These are phyloP conservation scores for Coemansia sp. DNA, from an alignment of 192 early-diverging fungal genomes.

Conservation along the genomic window DNA sequence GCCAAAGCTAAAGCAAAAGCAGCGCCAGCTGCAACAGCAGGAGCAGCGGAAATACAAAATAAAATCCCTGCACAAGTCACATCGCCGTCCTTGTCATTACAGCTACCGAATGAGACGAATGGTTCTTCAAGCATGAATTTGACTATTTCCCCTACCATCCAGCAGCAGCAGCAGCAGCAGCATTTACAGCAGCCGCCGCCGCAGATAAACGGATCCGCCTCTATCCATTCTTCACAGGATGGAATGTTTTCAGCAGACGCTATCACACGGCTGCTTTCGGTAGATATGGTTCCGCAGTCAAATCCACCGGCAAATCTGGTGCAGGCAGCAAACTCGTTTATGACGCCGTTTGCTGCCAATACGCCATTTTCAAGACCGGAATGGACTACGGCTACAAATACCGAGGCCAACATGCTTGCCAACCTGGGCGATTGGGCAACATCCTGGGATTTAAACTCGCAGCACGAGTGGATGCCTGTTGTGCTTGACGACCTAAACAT, in stretches of 20 bases:
- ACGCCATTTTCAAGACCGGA: constrained; percentile 16
- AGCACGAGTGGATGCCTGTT: constrained; percentile 34
- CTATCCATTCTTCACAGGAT: background rate
- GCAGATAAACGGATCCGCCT: background rate
- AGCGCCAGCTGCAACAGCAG: background rate
- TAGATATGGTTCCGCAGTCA: constrained; percentile 45
- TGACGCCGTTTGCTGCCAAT: constrained; percentile 31
- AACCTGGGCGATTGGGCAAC: constrained; percentile 36
- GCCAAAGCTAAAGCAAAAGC: background rate
- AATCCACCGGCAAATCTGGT: constrained; percentile 34
- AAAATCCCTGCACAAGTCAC: too few species aligned
- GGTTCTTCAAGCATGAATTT: background rate
- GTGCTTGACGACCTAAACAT: constrained; percentile 16
- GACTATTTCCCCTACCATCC: background rate
- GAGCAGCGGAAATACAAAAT: background rate
- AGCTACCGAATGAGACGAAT: background rate
- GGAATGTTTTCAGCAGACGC: constrained; percentile 32
- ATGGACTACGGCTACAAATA: constrained; percentile 26
- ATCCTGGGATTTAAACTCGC: constrained; percentile 6
- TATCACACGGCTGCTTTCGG: constrained; percentile 40
- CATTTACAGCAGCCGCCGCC: background rate
- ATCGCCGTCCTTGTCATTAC: too few species aligned
- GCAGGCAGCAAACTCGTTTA: constrained; percentile 39
- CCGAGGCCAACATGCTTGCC: constrained; percentile 46
- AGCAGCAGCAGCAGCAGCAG: background rate